phyloP scores from a whole-genome alignment of 2,329 filamentous ascomycete species.

The Pseudogymnoascus sp. region DNA sequence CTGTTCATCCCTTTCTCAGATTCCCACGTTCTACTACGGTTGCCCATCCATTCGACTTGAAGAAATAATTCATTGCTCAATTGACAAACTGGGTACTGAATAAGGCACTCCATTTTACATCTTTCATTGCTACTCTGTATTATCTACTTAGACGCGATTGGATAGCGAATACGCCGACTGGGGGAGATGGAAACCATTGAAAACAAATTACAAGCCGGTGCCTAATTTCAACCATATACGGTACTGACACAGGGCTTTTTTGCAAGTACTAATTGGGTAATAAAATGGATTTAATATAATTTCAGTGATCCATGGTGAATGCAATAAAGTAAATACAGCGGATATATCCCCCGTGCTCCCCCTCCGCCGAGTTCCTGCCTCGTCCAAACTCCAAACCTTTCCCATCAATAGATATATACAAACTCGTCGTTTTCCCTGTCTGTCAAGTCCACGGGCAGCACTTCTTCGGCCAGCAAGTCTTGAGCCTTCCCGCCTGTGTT shows the following conservation, averaged over 20 bases:
- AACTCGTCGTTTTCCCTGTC: conserved; percentile 62
- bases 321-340: background rate
- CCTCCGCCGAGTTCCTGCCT: background rate
- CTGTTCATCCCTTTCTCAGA: no score
- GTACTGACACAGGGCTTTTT: background rate
- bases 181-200: background rate
- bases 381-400: background rate
- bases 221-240: background rate
- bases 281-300: background rate
- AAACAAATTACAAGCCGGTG: background rate
- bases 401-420: conserved; percentile 48
- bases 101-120: background rate
- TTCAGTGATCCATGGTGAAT: background rate
- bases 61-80: background rate
- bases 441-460: conserved; percentile 48
- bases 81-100: background rate
- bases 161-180: background rate
- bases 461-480: background rate
- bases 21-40: no score
- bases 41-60: no score
- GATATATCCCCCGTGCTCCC: background rate
- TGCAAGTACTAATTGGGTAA: background rate
- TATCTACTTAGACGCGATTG: background rate
- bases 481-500: background rate
- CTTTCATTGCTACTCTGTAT: background rate